phyloP scores from a whole-genome alignment of 163 green algal genomes.

The Chlamydomonas reinhardtii region DNA sequence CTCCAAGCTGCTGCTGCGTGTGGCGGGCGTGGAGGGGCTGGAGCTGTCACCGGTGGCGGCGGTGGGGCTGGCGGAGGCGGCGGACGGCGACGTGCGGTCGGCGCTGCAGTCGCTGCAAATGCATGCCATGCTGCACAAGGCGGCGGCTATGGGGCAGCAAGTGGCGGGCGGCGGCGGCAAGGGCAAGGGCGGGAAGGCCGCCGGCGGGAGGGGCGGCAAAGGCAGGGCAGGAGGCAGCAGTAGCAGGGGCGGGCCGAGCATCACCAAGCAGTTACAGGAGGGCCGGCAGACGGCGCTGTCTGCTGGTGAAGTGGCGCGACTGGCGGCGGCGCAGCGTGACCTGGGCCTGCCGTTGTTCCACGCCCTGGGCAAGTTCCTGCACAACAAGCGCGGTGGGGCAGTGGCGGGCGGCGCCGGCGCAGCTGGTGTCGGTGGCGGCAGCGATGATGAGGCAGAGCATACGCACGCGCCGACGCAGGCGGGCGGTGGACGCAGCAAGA shows the following conservation, averaged over 20 bases:
- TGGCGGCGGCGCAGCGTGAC: constrained; percentile 67
- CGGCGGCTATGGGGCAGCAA: not conserved
- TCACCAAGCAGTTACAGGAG: not conserved
- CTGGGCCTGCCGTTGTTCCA: constrained; percentile 81
- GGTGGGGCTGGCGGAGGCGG: constrained; percentile 65
- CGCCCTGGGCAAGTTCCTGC: constrained; percentile 88
- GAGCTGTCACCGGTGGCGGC: constrained; percentile 59
- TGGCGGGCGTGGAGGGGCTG: constrained; percentile 65
- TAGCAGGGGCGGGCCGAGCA: constrained; percentile 1
- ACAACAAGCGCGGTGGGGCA: constrained; percentile 78
- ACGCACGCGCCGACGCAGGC: not conserved
- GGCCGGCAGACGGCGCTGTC: constrained; percentile 19
- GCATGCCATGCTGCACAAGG: constrained; percentile 16
- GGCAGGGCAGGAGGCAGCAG: constrained; percentile 1
- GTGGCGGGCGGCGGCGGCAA: not conserved
- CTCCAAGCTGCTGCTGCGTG: constrained; percentile 60
- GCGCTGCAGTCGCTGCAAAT: constrained; percentile 75
- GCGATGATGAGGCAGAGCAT: not conserved
- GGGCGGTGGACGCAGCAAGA: not conserved
- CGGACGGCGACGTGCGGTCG: constrained; percentile 80
- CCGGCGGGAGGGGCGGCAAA: not conserved
- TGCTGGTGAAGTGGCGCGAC: constrained; percentile 16
- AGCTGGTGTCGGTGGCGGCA: not conserved
- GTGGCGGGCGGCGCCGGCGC: not conserved
- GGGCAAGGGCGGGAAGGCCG: not conserved